Base-by-base conservation (phyloP, 2,329 filamentous ascomycete species). In the Cladosporium sp. region DNA sequence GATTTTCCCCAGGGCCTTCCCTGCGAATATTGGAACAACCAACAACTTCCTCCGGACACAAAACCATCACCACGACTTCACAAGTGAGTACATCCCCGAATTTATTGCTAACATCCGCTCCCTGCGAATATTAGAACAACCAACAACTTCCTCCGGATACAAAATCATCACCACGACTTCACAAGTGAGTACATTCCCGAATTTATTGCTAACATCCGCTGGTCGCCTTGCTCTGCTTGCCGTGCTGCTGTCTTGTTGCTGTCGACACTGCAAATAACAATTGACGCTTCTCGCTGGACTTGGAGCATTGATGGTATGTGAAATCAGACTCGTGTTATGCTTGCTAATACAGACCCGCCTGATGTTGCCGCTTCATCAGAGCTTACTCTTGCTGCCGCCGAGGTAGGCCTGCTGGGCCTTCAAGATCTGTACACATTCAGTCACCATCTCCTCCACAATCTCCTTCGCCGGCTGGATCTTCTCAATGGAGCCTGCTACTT, bases 391-490 rank as follows among this genome's bases (percentile, higher is more conserved):
- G 11, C 65, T 68, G 2, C 69, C 70, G 14, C 74, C 75, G 67
- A 93, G 76, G 78, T 91, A 93, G 2, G 79, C 78, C 47, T 84
- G 80, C 4, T 88, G 90, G 32, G 84, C 75, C 77, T 83, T 87
- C 72, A 96, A 75, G 83, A 90, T 87, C 1, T 86, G 84, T 10
- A 88, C 87, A 1, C 92, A 92, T 77, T 93, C 89, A 24, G 81
- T 80, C 11, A 97, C 91, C 92, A 98, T 97, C 71, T 96, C 92
- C 68, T 88, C 86, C n/a, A 98, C 88, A 80, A 98, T 97, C 70
- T 89, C 85, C 57, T 82, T 86, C 0, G 94, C 94, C 0, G 93
- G 92, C 82, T 95, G 88, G 67, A 97, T 87, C 71, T 89, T 87
- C 38, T 81, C 78, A 66, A 97, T 91, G 1, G 89, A 85, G 1